Evolutionary conservation across 2,329 filamentous ascomycete species (phyloP).

Genomic region (Rhytidhysteron rufulum): DNA sequence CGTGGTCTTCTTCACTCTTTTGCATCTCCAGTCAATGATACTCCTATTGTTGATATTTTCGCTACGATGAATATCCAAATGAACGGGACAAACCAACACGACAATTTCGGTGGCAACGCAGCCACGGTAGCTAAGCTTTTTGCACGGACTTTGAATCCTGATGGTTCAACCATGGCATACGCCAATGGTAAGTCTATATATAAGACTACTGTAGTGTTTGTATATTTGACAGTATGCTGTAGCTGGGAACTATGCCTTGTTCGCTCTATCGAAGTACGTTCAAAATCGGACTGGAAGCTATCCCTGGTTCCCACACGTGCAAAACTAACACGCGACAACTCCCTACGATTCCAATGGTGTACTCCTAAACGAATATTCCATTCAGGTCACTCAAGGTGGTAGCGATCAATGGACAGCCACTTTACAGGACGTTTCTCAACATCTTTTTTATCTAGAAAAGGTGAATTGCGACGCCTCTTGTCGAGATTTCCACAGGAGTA

Average conservation of each 20-base stretch:
- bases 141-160: no score
- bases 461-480: no score
- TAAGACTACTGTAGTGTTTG: no score
- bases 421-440: background rate
- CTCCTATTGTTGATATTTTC: background rate
- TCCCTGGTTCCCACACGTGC: background rate
- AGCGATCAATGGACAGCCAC: background rate
- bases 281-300: background rate
- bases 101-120: no score
- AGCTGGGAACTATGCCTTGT: background rate
- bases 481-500: no score
- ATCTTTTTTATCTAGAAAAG: no score
- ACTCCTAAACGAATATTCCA: background rate
- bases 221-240: no score
- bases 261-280: background rate
- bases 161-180: no score
- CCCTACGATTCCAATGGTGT: background rate
- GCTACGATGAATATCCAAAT: no score
- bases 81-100: no score
- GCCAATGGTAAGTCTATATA: no score
- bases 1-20: background rate
- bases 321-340: background rate
- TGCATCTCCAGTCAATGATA: background rate
- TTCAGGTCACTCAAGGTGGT: background rate
- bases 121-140: no score